Percentiles rank a stretch among this genome's conserved stretches.
Evolutionary conservation across 768 basidiomycete species (phyloP).

Genomic region (Russula olivacea): DNA sequence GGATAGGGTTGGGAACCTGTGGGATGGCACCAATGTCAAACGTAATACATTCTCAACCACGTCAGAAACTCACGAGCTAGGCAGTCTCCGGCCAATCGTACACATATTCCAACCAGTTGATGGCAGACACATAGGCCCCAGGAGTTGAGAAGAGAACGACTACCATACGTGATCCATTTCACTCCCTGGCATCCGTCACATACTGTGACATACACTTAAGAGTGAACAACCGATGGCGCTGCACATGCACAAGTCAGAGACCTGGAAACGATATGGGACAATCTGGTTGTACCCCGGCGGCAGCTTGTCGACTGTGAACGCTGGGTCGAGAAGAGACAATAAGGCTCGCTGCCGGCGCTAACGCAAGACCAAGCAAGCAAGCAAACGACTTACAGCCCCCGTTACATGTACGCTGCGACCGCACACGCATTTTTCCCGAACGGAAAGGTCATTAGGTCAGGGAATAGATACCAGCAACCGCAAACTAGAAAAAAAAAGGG

Average conservation of each 20-base stretch:
- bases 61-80: neutral
- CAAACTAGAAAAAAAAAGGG: neutral
- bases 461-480: neutral
- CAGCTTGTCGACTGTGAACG: neutral
- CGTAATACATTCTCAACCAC: neutral
- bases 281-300: neutral
- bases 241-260: neutral
- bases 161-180: neutral
- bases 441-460: neutral
- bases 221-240: neutral
- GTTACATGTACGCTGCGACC: neutral
- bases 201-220: constrained; percentile 1
- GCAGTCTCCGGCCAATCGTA: neutral
- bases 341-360: too few species aligned
- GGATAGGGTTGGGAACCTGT: neutral
- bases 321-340: neutral
- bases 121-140: neutral
- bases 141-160: neutral
- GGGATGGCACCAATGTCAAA: neutral
- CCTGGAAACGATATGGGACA: neutral
- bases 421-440: neutral
- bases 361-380: neutral
- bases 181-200: constrained; percentile 1
- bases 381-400: neutral
- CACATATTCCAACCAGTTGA: neutral